A percentile compares a stretch with the other conserved stretches of the same genome.
These are phyloP conservation scores for Calonectria montana DNA, from an alignment of 2,329 filamentous ascomycete species.

Conservation along the genomic window DNA sequence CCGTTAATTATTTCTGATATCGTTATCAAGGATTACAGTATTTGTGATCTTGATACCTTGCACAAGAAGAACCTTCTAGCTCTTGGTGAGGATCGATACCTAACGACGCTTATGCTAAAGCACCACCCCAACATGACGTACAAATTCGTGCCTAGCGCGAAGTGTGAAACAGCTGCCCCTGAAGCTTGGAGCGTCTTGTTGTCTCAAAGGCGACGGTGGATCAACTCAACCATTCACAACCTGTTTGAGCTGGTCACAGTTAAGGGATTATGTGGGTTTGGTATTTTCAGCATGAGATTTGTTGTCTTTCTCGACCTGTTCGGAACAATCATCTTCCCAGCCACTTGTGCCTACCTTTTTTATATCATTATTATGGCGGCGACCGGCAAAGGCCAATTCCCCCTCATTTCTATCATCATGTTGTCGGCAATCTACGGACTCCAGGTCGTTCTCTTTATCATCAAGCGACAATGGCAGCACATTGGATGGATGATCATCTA, in stretches of 20 bases:
- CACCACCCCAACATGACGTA: slow-evolving; percentile 95
- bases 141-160: slow-evolving; percentile 94
- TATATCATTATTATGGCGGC: slow-evolving; percentile 71
- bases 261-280: slow-evolving; percentile 96
- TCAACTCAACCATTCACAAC: slow-evolving; percentile 99
- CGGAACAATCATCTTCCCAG: slow-evolving; percentile 91
- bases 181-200: slow-evolving; percentile 93
- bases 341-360: slow-evolving; percentile 88
- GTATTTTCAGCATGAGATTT: slow-evolving; percentile 98
- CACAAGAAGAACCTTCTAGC: slow-evolving; percentile 97
- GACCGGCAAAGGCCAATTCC: slow-evolving; percentile 78
- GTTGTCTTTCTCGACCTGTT: slow-evolving; percentile 94
- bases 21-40: slow-evolving; percentile 87
- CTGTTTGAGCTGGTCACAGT: slow-evolving; percentile 89
- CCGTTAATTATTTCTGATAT: slow-evolving; percentile 93
- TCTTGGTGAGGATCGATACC: slow-evolving; percentile 94
- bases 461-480: slow-evolving; percentile 98
- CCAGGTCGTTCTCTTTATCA: slow-evolving; percentile 93
- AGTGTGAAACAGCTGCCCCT: slow-evolving; percentile 91
- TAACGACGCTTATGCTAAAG: slow-evolving; percentile 98
- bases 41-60: slow-evolving; percentile 90
- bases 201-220: slow-evolving; percentile 98
- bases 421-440: slow-evolving; percentile 93
- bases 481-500: slow-evolving; percentile 99
- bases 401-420: slow-evolving; percentile 88